Conservation (phyloP, 305 asterid genomes). For the Andrographis paniculata region DNA sequence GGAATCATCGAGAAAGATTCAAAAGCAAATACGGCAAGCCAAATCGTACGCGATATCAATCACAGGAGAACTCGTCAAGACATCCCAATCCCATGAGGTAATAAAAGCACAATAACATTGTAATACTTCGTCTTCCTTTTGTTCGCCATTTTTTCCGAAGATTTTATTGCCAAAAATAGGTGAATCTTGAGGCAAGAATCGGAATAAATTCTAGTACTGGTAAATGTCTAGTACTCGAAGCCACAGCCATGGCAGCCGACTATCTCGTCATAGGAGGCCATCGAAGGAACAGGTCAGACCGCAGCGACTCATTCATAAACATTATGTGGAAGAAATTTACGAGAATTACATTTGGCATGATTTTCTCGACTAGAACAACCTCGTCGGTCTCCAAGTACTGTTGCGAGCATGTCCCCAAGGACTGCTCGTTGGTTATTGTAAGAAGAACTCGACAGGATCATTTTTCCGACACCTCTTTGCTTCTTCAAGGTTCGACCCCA, state of each 20-base stretch:
- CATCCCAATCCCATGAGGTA: constrained; percentile 56
- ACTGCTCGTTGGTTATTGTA: constrained; percentile 52
- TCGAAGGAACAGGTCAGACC: constrained; percentile 38
- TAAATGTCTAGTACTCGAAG: constrained; percentile 55
- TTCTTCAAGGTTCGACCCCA: constrained; percentile 35
- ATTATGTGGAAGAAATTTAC: constrained; percentile 18
- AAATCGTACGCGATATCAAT: constrained; percentile 63
- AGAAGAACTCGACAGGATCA: constrained; percentile 20
- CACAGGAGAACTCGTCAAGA: constrained; percentile 52
- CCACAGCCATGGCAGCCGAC: constrained; percentile 47
- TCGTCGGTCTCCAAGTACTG: constrained; percentile 36
- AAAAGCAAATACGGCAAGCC: constrained; percentile 53
- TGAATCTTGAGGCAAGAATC: constrained; percentile 69
- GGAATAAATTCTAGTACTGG: constrained; percentile 48
- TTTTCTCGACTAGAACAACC: constrained; percentile 29
- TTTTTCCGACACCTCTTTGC: constrained; percentile 20
- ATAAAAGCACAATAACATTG: neutral
- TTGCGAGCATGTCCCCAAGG: constrained; percentile 44
- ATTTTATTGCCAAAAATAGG: constrained; percentile 24
- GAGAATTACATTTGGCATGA: constrained; percentile 18
- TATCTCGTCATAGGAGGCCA: constrained; percentile 51
- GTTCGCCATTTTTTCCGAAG: neutral
- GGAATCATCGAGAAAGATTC: constrained; percentile 34
- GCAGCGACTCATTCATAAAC: constrained; percentile 14
- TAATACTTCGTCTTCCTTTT: neutral